Percentiles rank a stretch among this genome's conserved stretches.
Evolutionary conservation across 345 rosid species (phyloP).

Genomic region (Populus simonii): DNA sequence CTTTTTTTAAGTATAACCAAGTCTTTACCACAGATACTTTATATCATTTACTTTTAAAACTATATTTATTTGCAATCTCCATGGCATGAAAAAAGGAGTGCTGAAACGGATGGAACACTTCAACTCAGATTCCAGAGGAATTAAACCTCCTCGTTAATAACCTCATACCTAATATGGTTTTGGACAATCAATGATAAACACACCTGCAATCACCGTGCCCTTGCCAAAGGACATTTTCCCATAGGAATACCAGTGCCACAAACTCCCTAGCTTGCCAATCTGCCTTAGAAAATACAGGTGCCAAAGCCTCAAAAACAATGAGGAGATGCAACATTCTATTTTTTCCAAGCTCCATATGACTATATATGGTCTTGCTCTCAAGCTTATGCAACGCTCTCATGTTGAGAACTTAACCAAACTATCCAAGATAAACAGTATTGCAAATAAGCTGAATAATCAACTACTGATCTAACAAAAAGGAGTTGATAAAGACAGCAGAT

Average conservation of each 20-base stretch:
- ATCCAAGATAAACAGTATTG: not conserved
- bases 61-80: no score
- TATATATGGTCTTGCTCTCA: not conserved
- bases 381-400: not conserved
- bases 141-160: not conserved
- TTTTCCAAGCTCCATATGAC: not conserved
- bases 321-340: not conserved
- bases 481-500: constrained; percentile 12
- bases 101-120: not conserved
- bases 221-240: no score
- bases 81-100: no score
- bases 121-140: not conserved
- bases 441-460: no score
- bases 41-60: no score
- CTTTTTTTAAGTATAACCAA: no score
- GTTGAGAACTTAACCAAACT: not conserved
- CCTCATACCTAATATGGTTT: not conserved
- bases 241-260: no score
- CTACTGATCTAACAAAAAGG: not conserved
- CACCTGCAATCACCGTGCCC: not conserved
- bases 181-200: not conserved
- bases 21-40: no score
- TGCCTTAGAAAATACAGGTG: not conserved
- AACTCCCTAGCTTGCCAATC: not conserved
- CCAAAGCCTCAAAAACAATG: not conserved